Conservation (phyloP, 257 asterid species). For the Striga asiatica region DNA sequence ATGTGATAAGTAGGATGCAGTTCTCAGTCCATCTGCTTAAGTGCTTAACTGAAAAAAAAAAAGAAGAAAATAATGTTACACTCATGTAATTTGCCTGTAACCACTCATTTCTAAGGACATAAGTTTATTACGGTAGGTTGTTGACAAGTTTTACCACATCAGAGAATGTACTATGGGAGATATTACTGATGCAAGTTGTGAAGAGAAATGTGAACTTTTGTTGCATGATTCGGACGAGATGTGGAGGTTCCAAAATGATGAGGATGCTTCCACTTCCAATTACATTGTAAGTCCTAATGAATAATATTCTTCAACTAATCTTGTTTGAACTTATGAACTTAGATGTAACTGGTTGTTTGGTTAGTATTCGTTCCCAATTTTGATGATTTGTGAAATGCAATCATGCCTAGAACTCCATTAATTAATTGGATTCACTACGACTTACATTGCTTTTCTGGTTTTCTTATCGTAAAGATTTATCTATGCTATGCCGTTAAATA, state of each 20-base stretch:
- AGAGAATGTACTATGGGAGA: conserved; percentile 37
- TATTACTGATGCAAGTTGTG: conserved; percentile 45
- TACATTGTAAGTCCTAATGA: conserved; percentile 57
- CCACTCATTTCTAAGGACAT: conserved; percentile 9
- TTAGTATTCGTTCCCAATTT: conserved; percentile 1
- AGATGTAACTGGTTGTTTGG: neutral
- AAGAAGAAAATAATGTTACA: neutral
- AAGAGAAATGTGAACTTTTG: conserved; percentile 71
- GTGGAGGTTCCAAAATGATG: conserved; percentile 64
- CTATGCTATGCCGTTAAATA: neutral
- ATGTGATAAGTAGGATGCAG: neutral
- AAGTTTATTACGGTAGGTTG: conserved; percentile 41
- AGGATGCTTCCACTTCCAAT: conserved; percentile 61
- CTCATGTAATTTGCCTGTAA: conserved; percentile 7
- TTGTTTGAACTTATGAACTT: neutral
- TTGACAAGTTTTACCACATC: conserved; percentile 68
- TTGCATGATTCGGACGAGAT: conserved; percentile 59
- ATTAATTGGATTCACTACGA: neutral
- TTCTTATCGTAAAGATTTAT: conserved; percentile 4
- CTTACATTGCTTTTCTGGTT: neutral
- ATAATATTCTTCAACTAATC: neutral
- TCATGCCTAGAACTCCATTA: neutral
- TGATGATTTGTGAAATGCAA: neutral
- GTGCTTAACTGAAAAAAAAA: neutral
- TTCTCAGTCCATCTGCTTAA: neutral